phyloP scores from a whole-genome alignment of 2,329 filamentous ascomycete species.

The Juglanconis sp. region DNA sequence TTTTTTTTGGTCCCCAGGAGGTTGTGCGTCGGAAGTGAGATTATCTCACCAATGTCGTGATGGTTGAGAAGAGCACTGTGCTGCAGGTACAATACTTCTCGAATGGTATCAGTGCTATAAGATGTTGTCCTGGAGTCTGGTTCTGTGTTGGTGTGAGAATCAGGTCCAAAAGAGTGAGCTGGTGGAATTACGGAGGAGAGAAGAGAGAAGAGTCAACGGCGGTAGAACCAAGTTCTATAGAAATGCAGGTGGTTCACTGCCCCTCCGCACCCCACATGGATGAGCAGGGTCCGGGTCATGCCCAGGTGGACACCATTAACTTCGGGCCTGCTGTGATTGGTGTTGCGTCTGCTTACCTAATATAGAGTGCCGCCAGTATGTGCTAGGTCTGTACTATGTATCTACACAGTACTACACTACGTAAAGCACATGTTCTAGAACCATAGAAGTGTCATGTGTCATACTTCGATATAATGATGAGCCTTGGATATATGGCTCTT shows the following conservation, averaged over 20 bases:
- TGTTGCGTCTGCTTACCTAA: not conserved
- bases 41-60: not conserved
- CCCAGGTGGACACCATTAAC: not conserved
- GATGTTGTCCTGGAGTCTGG: too few species aligned
- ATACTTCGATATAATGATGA: too few species aligned
- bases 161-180: too few species aligned
- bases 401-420: not conserved
- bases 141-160: too few species aligned
- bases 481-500: too few species aligned
- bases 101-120: too few species aligned
- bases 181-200: conserved; percentile 3
- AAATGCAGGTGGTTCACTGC: not conserved
- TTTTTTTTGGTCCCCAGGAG: too few species aligned
- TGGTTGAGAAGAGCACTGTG: not conserved
- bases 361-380: not conserved
- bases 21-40: too few species aligned
- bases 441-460: too few species aligned
- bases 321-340: not conserved
- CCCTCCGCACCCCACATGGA: not conserved
- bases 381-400: not conserved
- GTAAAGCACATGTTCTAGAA: too few species aligned
- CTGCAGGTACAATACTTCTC: too few species aligned
- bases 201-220: not conserved
- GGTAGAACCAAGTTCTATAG: not conserved
- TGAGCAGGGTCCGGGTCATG: not conserved